phyloP scores from a whole-genome alignment of 106 monocot species.

The Phalaenopsis equestris region DNA sequence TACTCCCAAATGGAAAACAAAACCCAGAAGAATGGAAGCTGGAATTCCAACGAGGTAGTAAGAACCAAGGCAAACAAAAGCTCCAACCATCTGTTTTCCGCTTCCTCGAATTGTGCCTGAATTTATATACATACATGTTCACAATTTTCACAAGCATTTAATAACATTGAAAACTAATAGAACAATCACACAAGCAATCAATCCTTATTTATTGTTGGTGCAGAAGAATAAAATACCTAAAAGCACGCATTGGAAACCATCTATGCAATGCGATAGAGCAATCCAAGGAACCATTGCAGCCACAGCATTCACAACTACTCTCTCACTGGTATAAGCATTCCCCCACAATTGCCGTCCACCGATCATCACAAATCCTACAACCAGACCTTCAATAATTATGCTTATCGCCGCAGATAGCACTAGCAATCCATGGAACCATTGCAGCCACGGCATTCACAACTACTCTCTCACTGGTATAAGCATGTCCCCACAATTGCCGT shows the following conservation, averaged over 20 bases:
- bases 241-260: constrained; percentile 26
- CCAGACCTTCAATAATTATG: constrained; percentile 10
- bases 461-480: constrained; percentile 29
- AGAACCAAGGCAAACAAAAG: constrained; percentile 35
- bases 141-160: neutral
- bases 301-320: constrained; percentile 23
- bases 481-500: constrained; percentile 21
- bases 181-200: no score
- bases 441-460: constrained; percentile 23
- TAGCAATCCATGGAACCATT: constrained; percentile 30
- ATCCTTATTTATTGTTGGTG: no score
- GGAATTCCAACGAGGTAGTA: constrained; percentile 53
- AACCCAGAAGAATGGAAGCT: constrained; percentile 33
- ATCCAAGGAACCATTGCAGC: constrained; percentile 27
- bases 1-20: constrained; percentile 29
- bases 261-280: constrained; percentile 18
- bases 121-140: neutral
- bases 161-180: no score
- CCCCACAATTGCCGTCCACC: constrained; percentile 21
- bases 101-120: constrained; percentile 42
- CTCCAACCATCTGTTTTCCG: constrained; percentile 43
- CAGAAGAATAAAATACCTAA: constrained; percentile 15
- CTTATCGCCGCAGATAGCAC: constrained; percentile 4
- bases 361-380: constrained; percentile 6
- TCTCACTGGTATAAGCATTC: constrained; percentile 28